Evolutionary conservation across 2,329 filamentous ascomycete species (phyloP), one percentile per base, ranked within the genome.

Genomic region (Colletotrichum chlorophyti): DNA sequence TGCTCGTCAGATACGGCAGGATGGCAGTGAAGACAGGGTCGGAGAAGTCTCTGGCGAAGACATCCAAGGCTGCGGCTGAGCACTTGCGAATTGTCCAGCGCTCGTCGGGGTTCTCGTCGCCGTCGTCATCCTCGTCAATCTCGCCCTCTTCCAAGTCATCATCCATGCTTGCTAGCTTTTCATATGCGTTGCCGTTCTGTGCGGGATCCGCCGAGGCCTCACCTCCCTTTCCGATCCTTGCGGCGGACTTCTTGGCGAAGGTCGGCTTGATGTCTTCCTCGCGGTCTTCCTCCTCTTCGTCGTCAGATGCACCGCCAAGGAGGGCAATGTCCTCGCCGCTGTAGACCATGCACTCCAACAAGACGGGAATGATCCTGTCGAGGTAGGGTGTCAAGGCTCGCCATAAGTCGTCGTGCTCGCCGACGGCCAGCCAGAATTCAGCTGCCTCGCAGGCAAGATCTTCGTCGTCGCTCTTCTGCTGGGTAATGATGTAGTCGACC

Each of bases 1-100:
- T 97, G 64, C 90, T 89, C 68, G 91, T 94, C 53, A 99, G 80
- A 73, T 97, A 99, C 1, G 95, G 94, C 63, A 99, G 81, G 60
- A 97, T 97, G 62, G 91, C 89, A 65, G 93, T 87, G 72, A 99
- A 99, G 27, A 99, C 93, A 1, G 89, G 86, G 52, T 88, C 86
- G 66, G 91, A 88, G 74, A 97, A 99, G 63, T 97, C 91, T 49
- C 89, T 90, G 15, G 95, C 93, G 66, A 99, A 93, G 11, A 97
- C 91, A 70, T 99, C 95, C 35, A 99, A 81, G 8, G 95, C 93
- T 11, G 95, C 95, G 7, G 95, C 95, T 32, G 95, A 98, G 78
- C 95, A 98, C 76, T 99, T 99, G 63, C 95, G 87, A 50, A 99
- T 80, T 52, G 94, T 98, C 95, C 95, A 99, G 66, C 87, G 86